These are phyloP conservation scores for Thymus mandschuricus DNA, from an alignment of 257 asterid genomes.

Conservation along the genomic window DNA sequence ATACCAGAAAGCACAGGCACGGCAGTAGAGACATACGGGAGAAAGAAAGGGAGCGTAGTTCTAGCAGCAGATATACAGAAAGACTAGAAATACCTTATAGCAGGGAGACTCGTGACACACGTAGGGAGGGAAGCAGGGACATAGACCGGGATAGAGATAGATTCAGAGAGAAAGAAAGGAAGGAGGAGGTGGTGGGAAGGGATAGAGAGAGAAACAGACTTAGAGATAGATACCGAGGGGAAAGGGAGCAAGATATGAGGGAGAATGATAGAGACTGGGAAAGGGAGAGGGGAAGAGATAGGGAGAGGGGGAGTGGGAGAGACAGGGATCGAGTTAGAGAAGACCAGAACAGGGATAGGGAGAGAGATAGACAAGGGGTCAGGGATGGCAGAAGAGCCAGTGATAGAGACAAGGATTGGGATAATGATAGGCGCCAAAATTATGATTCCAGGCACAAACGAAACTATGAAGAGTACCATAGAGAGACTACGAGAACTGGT, in stretches of 20 bases:
- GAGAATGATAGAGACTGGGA: conserved; percentile 45
- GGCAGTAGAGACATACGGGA: conserved; percentile 54
- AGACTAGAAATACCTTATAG: conserved; percentile 47
- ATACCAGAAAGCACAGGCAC: conserved; percentile 39
- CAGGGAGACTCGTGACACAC: conserved; percentile 49
- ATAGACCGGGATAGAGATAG: conserved; percentile 51
- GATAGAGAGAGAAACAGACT: conserved; percentile 41
- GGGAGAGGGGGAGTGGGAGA: conserved; percentile 40
- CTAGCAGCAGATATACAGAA: conserved; percentile 56
- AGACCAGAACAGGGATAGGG: conserved; percentile 43
- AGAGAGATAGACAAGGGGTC: conserved; percentile 46
- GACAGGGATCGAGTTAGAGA: conserved; percentile 43
- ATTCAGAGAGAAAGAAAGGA: conserved; percentile 41
- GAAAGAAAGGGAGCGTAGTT: conserved; percentile 59
- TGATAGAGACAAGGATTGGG: too few species aligned
- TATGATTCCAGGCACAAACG: too few species aligned
- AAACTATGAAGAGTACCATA: too few species aligned
- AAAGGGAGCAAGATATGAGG: conserved; percentile 41
- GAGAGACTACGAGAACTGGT: too few species aligned
- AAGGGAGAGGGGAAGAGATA: conserved; percentile 40
- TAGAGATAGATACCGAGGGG: conserved; percentile 40
- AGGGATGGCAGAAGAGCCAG: conserved; percentile 33
- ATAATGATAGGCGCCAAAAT: too few species aligned
- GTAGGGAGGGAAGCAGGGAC: conserved; percentile 66
- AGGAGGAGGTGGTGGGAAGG: conserved; percentile 41